Evolutionary conservation across 2,329 filamentous ascomycete genomes (phyloP), one percentile per base, ranked within the genome.

Genomic region (Daldinia eschscholtzii): DNA sequence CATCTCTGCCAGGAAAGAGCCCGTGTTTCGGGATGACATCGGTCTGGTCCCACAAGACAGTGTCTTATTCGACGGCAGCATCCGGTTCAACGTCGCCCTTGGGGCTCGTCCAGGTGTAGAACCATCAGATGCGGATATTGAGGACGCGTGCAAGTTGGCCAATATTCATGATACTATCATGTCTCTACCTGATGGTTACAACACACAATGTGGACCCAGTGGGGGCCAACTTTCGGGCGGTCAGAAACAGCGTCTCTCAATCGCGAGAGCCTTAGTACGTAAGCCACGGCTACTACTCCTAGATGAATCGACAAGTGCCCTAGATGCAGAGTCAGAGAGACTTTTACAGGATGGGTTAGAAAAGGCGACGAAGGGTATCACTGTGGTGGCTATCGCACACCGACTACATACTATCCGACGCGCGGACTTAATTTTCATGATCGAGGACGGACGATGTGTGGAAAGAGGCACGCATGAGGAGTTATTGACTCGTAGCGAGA

Each of bases 301-400:
- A 0, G 93, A 97, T 74, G 93, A 97, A 82, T 92, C 92, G 33
- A 97, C 93, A 0, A 92, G 89, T 46, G 91, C 91, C 3, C 83
- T 97, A 2, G 93, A 97, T 74, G 87, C 88, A 0, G 89, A 90
- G 74, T 91, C 87, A 57, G 91, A 93, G 57, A 82, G 83, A 5
- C 80, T 90, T 9, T 85, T 97, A 26, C 87, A 92, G 62, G 85
- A 91, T 28, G 90, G 89, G 0, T 81, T 93, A 48, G 88, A 92
- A 78, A 83, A 80, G 66, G 87, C 84, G 0, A 83, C 84, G 2
- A 81, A 81, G 55, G 85, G 78, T 62, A 86, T 87, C 52, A 89
- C 87, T 0, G 86, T 88, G 15, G 82, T 89, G 70, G 86, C 86
- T 23, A 87, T 89, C 64, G 87, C 87, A 1, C 87, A 89, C 74